Percentiles rank a stretch among this genome's conserved stretches.
Conservation (phyloP, 1,284 basidiomycete genomes). For the Ganoderma lingzhi region DNA sequence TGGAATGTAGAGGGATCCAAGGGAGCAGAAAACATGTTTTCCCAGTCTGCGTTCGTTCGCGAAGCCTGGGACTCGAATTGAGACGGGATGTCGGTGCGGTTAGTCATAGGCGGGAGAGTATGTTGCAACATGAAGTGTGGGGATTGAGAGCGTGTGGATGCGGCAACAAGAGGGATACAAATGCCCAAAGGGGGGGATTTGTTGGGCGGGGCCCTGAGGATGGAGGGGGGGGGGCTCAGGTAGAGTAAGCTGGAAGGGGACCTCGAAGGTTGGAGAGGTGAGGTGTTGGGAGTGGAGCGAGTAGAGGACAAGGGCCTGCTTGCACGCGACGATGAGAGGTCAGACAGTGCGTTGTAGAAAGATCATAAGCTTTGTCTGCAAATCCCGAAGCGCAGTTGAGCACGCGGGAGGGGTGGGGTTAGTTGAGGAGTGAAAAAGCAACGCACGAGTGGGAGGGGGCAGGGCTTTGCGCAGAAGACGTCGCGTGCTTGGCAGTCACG, state of each 20-base stretch:
- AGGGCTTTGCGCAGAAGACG: background rate
- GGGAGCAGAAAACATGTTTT: conserved; percentile 61
- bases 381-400: conserved; percentile 16
- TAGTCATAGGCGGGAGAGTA: conserved; percentile 34
- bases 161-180: conserved; percentile 39
- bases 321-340: conserved; percentile 36
- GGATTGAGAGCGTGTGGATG: conserved; percentile 33
- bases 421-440: conserved; percentile 27
- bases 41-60: conserved; percentile 58
- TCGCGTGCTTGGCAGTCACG: conserved; percentile 8
- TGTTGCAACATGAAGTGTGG: conserved; percentile 39
- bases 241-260: conserved; percentile 44
- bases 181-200: conserved; percentile 52
- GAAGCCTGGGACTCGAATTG: conserved; percentile 42
- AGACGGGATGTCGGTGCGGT: conserved; percentile 34
- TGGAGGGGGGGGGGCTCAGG: conserved; percentile 44
- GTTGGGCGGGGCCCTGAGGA: conserved; percentile 47
- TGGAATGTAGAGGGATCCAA: conserved; percentile 66
- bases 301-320: conserved; percentile 46
- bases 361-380: conserved; percentile 40
- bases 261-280: conserved; percentile 41
- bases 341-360: conserved; percentile 38
- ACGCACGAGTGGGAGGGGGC: conserved; percentile 25
- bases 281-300: conserved; percentile 51
- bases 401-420: conserved; percentile 8